These are phyloP conservation scores for Populus hybrid DNA, from an alignment of 441 rosid genomes.

Conservation along the genomic window DNA sequence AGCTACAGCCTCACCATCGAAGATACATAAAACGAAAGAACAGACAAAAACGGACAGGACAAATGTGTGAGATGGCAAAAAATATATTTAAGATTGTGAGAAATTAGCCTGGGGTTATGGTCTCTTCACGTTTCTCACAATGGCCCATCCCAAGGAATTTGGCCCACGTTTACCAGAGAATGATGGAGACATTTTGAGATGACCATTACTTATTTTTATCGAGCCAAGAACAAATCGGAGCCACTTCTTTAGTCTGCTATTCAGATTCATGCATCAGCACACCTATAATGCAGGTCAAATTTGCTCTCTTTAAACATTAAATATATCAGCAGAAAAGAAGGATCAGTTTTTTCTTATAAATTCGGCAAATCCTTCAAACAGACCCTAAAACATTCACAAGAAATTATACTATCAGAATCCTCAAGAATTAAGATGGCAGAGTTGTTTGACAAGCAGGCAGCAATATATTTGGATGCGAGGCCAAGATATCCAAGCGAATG, in stretches of 20 bases:
- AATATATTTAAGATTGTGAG: no score
- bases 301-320: neutral
- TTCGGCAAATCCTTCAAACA: neutral
- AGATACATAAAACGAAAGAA: no score
- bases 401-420: neutral
- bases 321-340: neutral
- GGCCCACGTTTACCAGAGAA: neutral
- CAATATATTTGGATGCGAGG: conserved; percentile 44
- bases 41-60: no score
- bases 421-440: conserved; percentile 42
- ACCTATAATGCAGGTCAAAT: neutral
- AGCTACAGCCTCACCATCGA: no score
- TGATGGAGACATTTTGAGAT: neutral
- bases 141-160: neutral
- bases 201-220: neutral
- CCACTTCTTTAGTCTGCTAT: neutral
- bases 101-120: neutral
- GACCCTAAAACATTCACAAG: neutral
- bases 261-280: neutral
- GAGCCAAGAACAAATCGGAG: neutral
- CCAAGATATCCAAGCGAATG: conserved; percentile 54
- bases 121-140: neutral
- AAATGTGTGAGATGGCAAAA: no score
- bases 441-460: conserved; percentile 54
- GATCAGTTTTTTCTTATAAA: neutral